Evolutionary conservation across 257 asterid species (phyloP).

Genomic region (Lantana camara): DNA sequence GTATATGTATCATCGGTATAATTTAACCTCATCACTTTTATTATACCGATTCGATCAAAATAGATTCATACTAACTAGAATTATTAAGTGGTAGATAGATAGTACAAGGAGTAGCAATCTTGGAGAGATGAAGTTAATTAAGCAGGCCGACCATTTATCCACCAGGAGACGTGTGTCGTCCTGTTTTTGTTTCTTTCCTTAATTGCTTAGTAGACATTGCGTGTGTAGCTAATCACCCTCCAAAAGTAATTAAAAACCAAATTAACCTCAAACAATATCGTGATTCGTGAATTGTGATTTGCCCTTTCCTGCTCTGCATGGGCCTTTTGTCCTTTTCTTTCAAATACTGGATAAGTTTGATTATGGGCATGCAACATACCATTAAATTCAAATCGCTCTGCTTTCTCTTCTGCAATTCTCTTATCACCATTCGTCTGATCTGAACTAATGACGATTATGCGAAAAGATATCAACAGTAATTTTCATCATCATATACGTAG

Average conservation of each 20-base stretch:
- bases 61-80: too few species aligned
- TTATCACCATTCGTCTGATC: too few species aligned
- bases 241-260: background rate
- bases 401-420: too few species aligned
- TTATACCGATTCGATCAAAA: too few species aligned
- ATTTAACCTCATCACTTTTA: too few species aligned
- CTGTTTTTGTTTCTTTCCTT: slow-evolving; percentile 5
- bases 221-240: slow-evolving; percentile 16
- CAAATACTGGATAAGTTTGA: slow-evolving; percentile 18
- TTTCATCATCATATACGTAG: too few species aligned
- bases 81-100: too few species aligned
- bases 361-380: background rate
- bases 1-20: too few species aligned
- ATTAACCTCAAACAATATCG: too few species aligned
- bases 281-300: background rate
- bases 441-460: too few species aligned
- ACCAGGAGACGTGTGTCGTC: slow-evolving; percentile 33
- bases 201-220: slow-evolving; percentile 24
- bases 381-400: background rate
- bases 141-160: slow-evolving; percentile 29
- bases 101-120: background rate
- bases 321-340: slow-evolving; percentile 9
- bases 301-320: slow-evolving; percentile 8
- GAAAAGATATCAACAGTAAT: too few species aligned
- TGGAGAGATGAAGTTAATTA: too few species aligned